Evolutionary conservation across 176 grass and related monocot species (phyloP), one percentile per base, ranked within the genome.

Genomic region (Zoysia pacifica): DNA sequence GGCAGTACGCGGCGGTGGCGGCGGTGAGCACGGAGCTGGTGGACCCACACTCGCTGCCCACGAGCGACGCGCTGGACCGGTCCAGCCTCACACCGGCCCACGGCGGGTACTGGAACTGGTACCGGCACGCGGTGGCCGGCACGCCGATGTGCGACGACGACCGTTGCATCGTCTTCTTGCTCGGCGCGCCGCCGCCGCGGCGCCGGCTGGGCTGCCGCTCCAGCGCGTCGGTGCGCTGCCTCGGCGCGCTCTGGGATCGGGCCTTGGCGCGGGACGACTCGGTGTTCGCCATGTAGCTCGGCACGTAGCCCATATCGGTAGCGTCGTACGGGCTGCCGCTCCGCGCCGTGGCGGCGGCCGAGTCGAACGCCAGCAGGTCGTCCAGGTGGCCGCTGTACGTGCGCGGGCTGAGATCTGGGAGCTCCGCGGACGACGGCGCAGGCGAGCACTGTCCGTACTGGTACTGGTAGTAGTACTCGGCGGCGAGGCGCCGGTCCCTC

Each of bases 31-130:
- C 55, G 18, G 91, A 86, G 84, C 91, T 97, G 10, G 87, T 90
- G 20, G 94, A 97, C 7, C 89, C 91, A 42, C 91, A 97, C 80
- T 97, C 94, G 87, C 94, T 97, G 14, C 86, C 90, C 38, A 90
- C 88, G 65, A 97, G 60, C 44, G 87, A 94, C 43, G 83, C 86
- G 69, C 81, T 94, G 41, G 94, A 92, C 56, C 62, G 72, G 80
- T 97, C 89, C 54, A 92, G 83, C 80, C 88, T 92, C 5, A 94
- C 68, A 11, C 63, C 63, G 9, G 90, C 67, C 91, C 89, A 92
- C 7, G 94, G 87, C 44, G 16, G 61, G 46, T 72, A 37, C 61
- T 72, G 69, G 74, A 88, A 77, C 7, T 11, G 79, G 73, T 87
- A 82, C 9, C 7, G 38, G 47, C 11, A 47, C 47, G 62, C 15